Evolutionary conservation across 805 yeast genomes (phyloP), one percentile per base, ranked within the genome.

Genomic region (Phaffomyces antillensis): DNA sequence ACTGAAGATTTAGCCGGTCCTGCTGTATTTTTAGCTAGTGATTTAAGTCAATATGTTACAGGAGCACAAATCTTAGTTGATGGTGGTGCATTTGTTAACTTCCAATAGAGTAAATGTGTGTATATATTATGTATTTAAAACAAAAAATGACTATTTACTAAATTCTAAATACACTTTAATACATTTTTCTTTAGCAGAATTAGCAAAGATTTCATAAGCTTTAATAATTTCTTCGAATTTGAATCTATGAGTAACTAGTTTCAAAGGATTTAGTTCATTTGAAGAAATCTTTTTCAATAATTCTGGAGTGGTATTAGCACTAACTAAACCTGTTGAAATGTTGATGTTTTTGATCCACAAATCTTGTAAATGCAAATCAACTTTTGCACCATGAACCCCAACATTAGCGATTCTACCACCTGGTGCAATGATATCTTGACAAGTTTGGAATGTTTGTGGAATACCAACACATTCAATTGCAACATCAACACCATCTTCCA

Each of bases 341-440:
- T 58, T 58, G 44, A 71, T 54, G 38, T 72, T 71, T 48, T 71
- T 64, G 46, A 69, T 70, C 76, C 76, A 72, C 24, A 72, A 53
- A 7, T 71, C 70, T 53, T 72, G 72, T 39, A 72, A 51, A 37
- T 65, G 66, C 46, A 72, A 58, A 35, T 66, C 68, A 31, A 70
- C 75, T 37, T 64, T 58, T 25, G 54, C 51, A 41, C 76, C 77
- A 43, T 72, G 76, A 37, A 72, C 76, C 51, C 86, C 86, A 36
- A 80, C 79, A 59, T 80, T 83, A 25, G 83, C 84, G 51, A 75
- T 73, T 47, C 81, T 71, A 25, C 85, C 86, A 47, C 84, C 83
- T 37, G 78, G 72, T 23, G 71, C 64, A 49, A 79, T 71, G 32
- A 75, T 67, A 26, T 71, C 70, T 46, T 80, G 75, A 51, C 83